Percentiles rank a stretch among this genome's conserved stretches.
Evolutionary conservation across 805 yeast species (phyloP).

Genomic region (Saccharomycopsis capsularis): DNA sequence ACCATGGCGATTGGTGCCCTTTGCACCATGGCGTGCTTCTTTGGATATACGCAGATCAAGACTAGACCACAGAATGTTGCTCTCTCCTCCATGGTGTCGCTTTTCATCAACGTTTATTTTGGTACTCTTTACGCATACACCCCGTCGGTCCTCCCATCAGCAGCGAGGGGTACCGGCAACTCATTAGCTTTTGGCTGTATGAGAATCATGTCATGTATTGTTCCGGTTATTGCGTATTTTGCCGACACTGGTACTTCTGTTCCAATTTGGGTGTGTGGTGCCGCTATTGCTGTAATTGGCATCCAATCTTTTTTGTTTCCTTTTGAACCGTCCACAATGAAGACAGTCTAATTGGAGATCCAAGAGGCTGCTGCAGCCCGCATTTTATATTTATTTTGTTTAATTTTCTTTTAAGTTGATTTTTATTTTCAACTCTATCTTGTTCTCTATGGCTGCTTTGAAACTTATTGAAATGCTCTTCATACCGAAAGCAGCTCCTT

Average conservation of each 20-base stretch:
- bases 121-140: constrained; percentile 60
- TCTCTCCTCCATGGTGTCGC: constrained; percentile 39
- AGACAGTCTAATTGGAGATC: neutral
- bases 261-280: constrained; percentile 59
- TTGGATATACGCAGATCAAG: constrained; percentile 54
- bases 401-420: no score
- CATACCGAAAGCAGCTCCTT: no score
- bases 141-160: constrained; percentile 54
- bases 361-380: no score
- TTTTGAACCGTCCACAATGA: constrained; percentile 35
- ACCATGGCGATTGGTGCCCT: constrained; percentile 45
- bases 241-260: constrained; percentile 40
- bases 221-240: constrained; percentile 50
- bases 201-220: constrained; percentile 48
- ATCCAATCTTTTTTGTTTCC: constrained; percentile 35
- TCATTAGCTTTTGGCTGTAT: constrained; percentile 51
- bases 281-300: constrained; percentile 40
- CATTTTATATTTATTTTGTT: no score
- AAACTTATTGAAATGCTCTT: no score
- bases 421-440: no score
- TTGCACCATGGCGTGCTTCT: constrained; percentile 46
- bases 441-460: no score
- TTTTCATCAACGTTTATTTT: constrained; percentile 43
- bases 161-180: constrained; percentile 51
- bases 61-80: constrained; percentile 47